These are phyloP conservation scores for Quercus rubra DNA, from an alignment of 306 rosid species.

Conservation along the genomic window DNA sequence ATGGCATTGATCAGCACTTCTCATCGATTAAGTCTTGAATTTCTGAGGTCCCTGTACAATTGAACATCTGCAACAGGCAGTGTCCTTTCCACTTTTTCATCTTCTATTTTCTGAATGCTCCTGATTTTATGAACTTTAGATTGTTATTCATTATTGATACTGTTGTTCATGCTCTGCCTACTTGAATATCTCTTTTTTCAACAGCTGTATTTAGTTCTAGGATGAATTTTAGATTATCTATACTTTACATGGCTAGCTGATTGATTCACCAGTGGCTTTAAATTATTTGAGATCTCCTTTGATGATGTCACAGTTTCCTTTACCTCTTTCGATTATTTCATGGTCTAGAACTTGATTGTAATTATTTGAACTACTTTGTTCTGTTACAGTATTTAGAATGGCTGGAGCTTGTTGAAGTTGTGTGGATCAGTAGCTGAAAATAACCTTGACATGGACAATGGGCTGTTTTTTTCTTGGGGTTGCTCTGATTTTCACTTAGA, in stretches of 20 bases:
- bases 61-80: not conserved
- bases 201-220: not conserved
- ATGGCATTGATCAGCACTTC: not conserved
- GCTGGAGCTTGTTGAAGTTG: not conserved
- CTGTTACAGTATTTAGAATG: not conserved
- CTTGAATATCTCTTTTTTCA: not conserved
- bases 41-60: not conserved
- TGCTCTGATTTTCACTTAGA: slow-evolving; percentile 18
- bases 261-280: not conserved
- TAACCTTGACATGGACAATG: not conserved
- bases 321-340: not conserved
- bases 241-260: not conserved
- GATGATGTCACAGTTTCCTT: not conserved
- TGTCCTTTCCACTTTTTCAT: not conserved
- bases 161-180: not conserved
- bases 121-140: not conserved
- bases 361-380: not conserved
- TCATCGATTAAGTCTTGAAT: not conserved
- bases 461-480: slow-evolving; percentile 9
- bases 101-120: not conserved
- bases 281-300: not conserved
- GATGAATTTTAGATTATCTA: not conserved
- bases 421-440: not conserved
- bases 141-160: not conserved
- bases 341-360: not conserved